A percentile compares a stretch with the other conserved stretches of the same genome.
Conservation (phyloP, 2,329 filamentous ascomycete species). For the Neofusicoccum umdonicola region DNA sequence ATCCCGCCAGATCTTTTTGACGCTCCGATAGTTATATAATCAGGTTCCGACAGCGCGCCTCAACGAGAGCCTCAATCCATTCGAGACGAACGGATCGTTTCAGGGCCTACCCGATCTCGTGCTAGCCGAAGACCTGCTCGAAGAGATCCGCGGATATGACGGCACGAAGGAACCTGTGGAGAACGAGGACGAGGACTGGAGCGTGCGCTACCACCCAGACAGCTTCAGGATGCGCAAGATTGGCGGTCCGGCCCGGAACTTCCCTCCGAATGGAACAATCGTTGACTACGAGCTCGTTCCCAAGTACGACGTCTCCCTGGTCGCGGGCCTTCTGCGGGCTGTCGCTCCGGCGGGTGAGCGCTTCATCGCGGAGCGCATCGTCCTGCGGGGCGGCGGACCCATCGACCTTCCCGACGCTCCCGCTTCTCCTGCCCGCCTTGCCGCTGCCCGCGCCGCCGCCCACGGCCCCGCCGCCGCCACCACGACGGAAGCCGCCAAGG, state of each 20-base stretch:
- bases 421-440: neutral
- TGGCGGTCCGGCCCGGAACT: neutral
- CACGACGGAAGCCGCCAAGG: neutral
- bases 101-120: constrained; percentile 11
- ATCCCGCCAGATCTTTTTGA: neutral
- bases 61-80: constrained; percentile 7
- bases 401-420: neutral
- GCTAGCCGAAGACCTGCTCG: constrained; percentile 10
- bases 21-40: neutral
- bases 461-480: neutral
- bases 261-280: neutral
- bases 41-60: neutral
- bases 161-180: neutral
- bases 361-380: constrained; percentile 9
- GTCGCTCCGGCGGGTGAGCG: neutral
- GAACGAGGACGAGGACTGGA: neutral
- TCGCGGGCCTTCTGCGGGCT: neutral
- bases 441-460: neutral
- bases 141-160: constrained; percentile 8
- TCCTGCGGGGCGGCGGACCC: constrained; percentile 1
- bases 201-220: neutral
- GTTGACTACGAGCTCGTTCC: constrained; percentile 4
- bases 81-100: neutral
- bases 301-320: neutral
- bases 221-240: constrained; percentile 10